Evolutionary conservation across 1,284 basidiomycete species (phyloP).

Genomic region (Cutaneotrichosporon daszewskae): DNA sequence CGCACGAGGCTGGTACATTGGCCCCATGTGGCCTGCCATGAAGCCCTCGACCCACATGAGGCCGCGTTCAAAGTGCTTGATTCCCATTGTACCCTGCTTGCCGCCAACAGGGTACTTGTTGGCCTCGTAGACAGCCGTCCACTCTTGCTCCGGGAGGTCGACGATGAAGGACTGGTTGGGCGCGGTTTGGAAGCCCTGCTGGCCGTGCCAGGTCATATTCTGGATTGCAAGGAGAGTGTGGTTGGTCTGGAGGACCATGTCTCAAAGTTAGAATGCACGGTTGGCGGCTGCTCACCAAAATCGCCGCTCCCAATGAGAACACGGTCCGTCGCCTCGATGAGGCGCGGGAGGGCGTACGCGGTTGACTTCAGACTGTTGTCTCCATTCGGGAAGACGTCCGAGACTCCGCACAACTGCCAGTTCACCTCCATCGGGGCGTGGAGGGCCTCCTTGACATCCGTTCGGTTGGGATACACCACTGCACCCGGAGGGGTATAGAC

Average conservation of each 20-base stretch:
- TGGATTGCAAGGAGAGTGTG: slow-evolving; percentile 31
- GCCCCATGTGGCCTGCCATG: slow-evolving; percentile 21
- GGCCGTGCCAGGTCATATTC: slow-evolving; percentile 37
- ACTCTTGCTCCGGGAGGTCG: slow-evolving; percentile 1
- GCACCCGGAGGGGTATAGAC: not conserved
- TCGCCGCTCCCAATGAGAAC: slow-evolving; percentile 63
- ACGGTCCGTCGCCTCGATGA: slow-evolving; percentile 60
- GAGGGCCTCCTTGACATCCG: slow-evolving; percentile 65
- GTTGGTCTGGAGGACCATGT: slow-evolving; percentile 9
- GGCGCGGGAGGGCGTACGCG: slow-evolving; percentile 19
- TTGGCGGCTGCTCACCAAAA: too few relatives aligned
- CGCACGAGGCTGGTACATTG: slow-evolving; percentile 16
- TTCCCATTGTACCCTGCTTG: slow-evolving; percentile 20
- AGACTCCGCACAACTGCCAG: slow-evolving; percentile 62
- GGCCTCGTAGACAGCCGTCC: not conserved
- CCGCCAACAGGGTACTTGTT: too few relatives aligned
- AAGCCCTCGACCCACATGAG: slow-evolving; percentile 23
- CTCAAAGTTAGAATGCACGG: too few relatives aligned
- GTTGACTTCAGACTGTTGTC: slow-evolving; percentile 59
- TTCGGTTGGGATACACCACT: slow-evolving; percentile 59
- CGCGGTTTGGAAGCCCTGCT: slow-evolving; percentile 20
- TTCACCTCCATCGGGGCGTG: slow-evolving; percentile 60
- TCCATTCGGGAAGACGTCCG: slow-evolving; percentile 59
- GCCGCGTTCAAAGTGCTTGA: slow-evolving; percentile 22
- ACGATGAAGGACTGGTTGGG: slow-evolving; percentile 13